Evolutionary conservation across 2,329 filamentous ascomycete genomes (phyloP).

Genomic region (Neofusicoccum parvum): DNA sequence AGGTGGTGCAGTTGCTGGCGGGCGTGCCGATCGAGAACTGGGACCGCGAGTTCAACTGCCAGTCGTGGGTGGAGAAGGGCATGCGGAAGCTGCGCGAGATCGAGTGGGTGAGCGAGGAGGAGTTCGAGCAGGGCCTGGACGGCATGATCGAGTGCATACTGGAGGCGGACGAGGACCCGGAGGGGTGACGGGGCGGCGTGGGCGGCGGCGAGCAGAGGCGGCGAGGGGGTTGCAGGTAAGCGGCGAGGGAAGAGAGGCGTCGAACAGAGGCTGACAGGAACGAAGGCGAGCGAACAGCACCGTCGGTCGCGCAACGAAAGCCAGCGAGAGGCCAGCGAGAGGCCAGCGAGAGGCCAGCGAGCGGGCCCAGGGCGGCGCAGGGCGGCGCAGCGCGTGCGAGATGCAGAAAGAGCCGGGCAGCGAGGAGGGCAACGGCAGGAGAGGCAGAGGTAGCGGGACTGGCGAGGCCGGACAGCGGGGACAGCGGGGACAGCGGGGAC

Average conservation of each 20-base stretch:
- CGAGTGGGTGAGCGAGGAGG: constrained; percentile 12
- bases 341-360: no score
- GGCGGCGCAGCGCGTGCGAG: no score
- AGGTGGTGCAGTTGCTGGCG: constrained; percentile 6
- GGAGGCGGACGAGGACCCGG: constrained; percentile 17
- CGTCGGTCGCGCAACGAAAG: no score
- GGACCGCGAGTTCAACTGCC: constrained; percentile 19
- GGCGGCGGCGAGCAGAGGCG: not conserved
- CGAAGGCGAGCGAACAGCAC: no score
- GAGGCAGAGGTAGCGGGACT: no score
- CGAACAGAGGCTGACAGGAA: no score
- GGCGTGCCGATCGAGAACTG: constrained; percentile 4
- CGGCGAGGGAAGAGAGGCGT: no score
- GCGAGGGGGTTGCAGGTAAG: not conserved
- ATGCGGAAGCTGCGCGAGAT: not conserved
- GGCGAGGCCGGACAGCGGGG: no score
- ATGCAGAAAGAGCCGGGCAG: no score
- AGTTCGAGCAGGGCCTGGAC: constrained; percentile 16
- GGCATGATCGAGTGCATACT: constrained; percentile 13
- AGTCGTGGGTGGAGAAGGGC: constrained; percentile 15
- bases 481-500: not conserved
- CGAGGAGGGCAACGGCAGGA: no score
- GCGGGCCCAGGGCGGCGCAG: no score
- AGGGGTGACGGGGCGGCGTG: not conserved
- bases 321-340: no score